Base-by-base conservation (phyloP, 1,284 basidiomycete species). In the Athelia psychrophila region DNA sequence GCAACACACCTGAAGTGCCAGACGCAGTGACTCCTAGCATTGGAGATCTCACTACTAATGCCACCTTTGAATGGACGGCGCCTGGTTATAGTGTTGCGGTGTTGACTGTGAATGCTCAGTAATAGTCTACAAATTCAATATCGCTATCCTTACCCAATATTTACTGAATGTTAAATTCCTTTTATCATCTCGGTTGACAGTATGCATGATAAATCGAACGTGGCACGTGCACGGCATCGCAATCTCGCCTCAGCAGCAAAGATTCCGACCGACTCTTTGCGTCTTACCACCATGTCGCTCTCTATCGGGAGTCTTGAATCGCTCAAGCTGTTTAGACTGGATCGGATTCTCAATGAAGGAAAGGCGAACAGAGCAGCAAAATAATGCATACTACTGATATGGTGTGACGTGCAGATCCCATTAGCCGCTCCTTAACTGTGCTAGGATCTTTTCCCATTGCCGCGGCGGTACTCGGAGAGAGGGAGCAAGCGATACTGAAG, bases 331-430 rank as follows among this genome's bases (percentile, higher is more conserved):
- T 73, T 86, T 63, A 56, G 64, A 27, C 79, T 82, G 20, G 76
- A 82, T 48, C 73, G 76, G 30, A 64, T 86, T 8, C 66, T 89
- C 20, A 80, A 80, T 52, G 83, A 88, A 70, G 79, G 81, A 77
- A 50, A 20, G n/a, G 30, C 16, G 23, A 30, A 30, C 5, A 30
- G 5, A 30, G 5, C 27, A 30, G 6, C 5, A 30, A 30, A 6
- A 30, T 5, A 30, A 6, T 30, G 27, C 16, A 46, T n/a, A 12
- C 44, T 23, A 46, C 20, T 47, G 27, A 33, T 10, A 23, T 42
- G 18, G 42, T 35, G 25, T n/a, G 23, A 27, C 22, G 33, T 33
- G 20, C 35, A 9, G 44, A 15, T 44, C 18, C 56, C 83, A 87
- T 87, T 67, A 76, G 81, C 0, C 73, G 79, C 16, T 74, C 74